These are phyloP conservation scores for Leptographium procerum DNA, from an alignment of 2,329 filamentous ascomycete genomes.

Conservation along the genomic window DNA sequence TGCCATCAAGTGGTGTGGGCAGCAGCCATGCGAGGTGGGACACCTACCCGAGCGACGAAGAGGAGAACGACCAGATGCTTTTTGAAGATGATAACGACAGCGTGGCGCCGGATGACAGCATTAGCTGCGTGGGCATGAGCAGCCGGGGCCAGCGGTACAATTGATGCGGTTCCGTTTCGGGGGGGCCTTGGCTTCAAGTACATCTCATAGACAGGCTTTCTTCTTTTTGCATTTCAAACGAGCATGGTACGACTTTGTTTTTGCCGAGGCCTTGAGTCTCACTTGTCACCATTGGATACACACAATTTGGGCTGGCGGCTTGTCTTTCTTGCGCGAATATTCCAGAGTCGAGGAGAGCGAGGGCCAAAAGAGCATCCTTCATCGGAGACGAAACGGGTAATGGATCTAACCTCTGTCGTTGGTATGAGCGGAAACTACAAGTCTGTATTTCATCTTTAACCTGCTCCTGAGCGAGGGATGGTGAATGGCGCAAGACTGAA, in stretches of 20 bases:
- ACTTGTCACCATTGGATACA: neutral
- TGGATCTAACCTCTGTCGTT: too few species aligned
- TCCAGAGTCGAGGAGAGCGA: too few species aligned
- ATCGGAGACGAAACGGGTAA: neutral
- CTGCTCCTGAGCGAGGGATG: too few species aligned
- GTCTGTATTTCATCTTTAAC: too few species aligned
- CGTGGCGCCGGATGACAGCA: slow-evolving; percentile 49
- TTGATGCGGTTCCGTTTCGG: slow-evolving; percentile 7
- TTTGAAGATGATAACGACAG: slow-evolving; percentile 37
- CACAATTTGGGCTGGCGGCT: too few species aligned
- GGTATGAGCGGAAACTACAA: too few species aligned
- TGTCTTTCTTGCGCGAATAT: neutral
- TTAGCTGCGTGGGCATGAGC: slow-evolving; percentile 51
- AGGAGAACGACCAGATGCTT: neutral
- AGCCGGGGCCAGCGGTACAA: slow-evolving; percentile 22
- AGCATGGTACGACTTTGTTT: neutral
- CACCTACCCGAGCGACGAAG: slow-evolving; percentile 2
- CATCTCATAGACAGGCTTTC: neutral
- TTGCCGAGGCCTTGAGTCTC: neutral
- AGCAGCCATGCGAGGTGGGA: slow-evolving; percentile 4
- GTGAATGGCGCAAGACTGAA: too few species aligned
- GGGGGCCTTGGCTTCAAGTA: neutral
- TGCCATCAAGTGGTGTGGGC: slow-evolving; percentile 26
- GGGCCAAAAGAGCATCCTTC: too few species aligned
- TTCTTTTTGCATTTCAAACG: neutral